phyloP scores from a whole-genome alignment of 306 rosid species.

The Sindora glabra region DNA sequence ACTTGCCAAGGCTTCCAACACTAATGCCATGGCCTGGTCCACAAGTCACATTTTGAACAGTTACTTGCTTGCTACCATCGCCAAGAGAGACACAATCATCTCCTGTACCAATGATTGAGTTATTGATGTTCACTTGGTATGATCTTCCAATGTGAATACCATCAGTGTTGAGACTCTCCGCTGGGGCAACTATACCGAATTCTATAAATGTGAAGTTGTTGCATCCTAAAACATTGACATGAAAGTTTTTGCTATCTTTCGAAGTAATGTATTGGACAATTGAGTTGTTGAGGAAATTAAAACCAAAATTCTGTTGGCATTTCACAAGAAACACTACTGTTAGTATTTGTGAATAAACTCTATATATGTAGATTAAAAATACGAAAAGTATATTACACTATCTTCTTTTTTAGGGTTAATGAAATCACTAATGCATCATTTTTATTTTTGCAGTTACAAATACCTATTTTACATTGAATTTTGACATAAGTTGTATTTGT shows the following conservation, averaged over 20 bases:
- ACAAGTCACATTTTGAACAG: conserved; percentile 14
- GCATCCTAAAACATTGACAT: conserved; percentile 16
- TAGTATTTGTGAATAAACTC: background rate
- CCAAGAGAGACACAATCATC: conserved; percentile 44
- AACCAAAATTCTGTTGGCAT: conserved; percentile 21
- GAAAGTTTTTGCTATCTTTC: conserved; percentile 27
- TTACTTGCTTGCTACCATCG: conserved; percentile 23
- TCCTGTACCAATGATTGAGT: conserved; percentile 18
- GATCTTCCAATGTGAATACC: conserved; percentile 43
- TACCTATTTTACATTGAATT: too few relatives aligned
- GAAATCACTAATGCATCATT: too few relatives aligned
- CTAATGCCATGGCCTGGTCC: conserved; percentile 50
- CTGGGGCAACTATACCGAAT: conserved; percentile 14
- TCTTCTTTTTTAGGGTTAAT: too few relatives aligned
- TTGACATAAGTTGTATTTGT: too few relatives aligned
- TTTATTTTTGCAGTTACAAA: too few relatives aligned
- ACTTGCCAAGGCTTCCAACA: conserved; percentile 34
- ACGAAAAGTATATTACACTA: too few relatives aligned
- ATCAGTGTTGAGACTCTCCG: conserved; percentile 24
- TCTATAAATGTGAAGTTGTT: conserved; percentile 5
- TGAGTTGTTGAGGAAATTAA: too few relatives aligned
- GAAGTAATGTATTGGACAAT: too few relatives aligned
- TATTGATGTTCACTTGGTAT: background rate
- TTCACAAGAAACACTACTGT: background rate
- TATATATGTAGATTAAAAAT: too few relatives aligned